A percentile compares a stretch with the other conserved stretches of the same genome.
Conservation (phyloP, 306 rosid genomes). For the Lablab purpureus region DNA sequence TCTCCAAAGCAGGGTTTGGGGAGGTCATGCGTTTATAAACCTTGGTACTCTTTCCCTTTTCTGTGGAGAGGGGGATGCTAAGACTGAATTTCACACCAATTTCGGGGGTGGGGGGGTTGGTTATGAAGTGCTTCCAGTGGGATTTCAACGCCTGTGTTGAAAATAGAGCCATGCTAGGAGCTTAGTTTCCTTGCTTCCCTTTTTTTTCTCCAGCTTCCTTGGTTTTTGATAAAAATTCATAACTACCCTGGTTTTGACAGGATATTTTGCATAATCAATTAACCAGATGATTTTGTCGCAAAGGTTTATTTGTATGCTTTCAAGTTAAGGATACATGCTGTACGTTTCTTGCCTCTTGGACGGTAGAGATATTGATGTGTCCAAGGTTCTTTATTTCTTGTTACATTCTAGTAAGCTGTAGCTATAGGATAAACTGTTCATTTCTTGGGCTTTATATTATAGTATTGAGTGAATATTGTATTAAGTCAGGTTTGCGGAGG, state of each 20-base stretch:
- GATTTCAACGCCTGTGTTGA: not conserved
- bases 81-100: too few relatives aligned
- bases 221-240: not conserved
- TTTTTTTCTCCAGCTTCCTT: not conserved
- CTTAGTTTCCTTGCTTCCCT: not conserved
- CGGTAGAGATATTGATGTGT: not conserved
- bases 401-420: not conserved
- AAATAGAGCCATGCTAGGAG: not conserved
- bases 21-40: not conserved
- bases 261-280: not conserved
- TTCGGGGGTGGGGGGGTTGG: too few relatives aligned
- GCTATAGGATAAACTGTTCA: constrained; percentile 16
- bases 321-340: not conserved
- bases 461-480: constrained; percentile 3
- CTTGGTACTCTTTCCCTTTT: not conserved
- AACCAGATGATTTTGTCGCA: not conserved
- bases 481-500: constrained; percentile 13
- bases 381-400: not conserved
- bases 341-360: not conserved
- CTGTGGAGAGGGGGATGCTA: not conserved
- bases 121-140: not conserved
- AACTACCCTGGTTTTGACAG: not conserved
- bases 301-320: not conserved
- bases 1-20: not conserved
- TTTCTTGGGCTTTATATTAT: not conserved